These are phyloP conservation scores for Mycena olivaceomarginata DNA, from an alignment of 768 basidiomycete genomes.

Conservation along the genomic window DNA sequence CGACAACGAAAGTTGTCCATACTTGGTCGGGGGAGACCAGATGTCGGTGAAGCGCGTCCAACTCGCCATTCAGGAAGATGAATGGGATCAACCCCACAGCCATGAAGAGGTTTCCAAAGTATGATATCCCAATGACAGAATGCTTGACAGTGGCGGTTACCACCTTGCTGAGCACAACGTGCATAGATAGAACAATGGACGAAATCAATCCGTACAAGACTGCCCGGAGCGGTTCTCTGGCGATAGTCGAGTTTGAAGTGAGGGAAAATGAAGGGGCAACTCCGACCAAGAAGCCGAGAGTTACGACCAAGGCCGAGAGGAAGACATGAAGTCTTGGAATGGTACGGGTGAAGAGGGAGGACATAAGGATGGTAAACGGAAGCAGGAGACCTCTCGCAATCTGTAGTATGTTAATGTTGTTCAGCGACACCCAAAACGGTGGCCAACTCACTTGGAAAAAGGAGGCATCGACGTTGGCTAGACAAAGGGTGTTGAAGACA, in stretches of 20 bases:
- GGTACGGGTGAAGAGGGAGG: conserved; percentile 19
- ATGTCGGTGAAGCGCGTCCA: conserved; percentile 5
- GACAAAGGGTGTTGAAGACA: conserved; percentile 73
- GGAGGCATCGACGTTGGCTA: conserved; percentile 49
- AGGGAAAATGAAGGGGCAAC: conserved; percentile 18
- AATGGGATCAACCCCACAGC: conserved; percentile 18
- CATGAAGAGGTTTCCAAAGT: conserved; percentile 37
- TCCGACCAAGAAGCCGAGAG: conserved; percentile 33
- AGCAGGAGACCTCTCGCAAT: conserved; percentile 38
- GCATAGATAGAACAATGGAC: conserved; percentile 31
- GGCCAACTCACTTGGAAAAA: conserved; percentile 32
- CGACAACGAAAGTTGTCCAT: conserved; percentile 42
- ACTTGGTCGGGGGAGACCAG: conserved; percentile 12
- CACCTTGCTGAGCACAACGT: conserved; percentile 34
- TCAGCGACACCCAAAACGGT: background rate
- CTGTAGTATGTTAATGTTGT: background rate
- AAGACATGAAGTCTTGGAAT: conserved; percentile 17
- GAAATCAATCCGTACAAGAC: conserved; percentile 36
- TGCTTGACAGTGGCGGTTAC: conserved; percentile 57
- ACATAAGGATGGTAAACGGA: conserved; percentile 36
- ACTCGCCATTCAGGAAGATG: conserved; percentile 34
- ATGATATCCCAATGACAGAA: conserved; percentile 34
- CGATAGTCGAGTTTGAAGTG: conserved; percentile 1
- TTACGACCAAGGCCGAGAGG: conserved; percentile 25
- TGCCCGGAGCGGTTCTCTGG: conserved; percentile 19